These are phyloP conservation scores for Endogone sp. DNA, from an alignment of 192 early-diverging fungal genomes.

Conservation along the genomic window DNA sequence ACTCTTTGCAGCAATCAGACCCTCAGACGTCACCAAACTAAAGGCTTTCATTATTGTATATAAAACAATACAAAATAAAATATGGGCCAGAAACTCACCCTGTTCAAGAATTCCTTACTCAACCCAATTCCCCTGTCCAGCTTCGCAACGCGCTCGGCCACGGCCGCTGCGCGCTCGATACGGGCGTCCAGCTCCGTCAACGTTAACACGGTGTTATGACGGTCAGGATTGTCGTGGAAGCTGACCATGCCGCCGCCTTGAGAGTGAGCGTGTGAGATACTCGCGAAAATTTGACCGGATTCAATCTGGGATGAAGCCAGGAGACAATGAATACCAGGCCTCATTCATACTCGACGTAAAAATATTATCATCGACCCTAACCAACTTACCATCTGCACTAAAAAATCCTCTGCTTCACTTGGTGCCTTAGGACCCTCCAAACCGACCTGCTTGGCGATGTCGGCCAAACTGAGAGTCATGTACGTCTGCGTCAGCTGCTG, in stretches of 20 bases:
- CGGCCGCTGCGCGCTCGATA: constrained; percentile 25
- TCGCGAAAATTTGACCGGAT: constrained; percentile 44
- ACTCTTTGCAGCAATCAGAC: too few relatives aligned
- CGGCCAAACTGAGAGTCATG: constrained; percentile 63
- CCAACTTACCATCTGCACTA: constrained; percentile 56
- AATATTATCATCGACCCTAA: too few relatives aligned
- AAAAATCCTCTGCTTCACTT: constrained; percentile 43
- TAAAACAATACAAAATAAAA: background rate
- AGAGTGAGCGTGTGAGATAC: constrained; percentile 36
- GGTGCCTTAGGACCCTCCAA: constrained; percentile 28
- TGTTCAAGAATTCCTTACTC: constrained; percentile 44
- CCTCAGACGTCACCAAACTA: too few relatives aligned
- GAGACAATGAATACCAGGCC: background rate
- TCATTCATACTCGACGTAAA: constrained; percentile 2
- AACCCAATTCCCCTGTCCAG: constrained; percentile 40
- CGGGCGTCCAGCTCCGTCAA: constrained; percentile 41
- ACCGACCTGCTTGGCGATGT: constrained; percentile 61
- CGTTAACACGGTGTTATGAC: constrained; percentile 34
- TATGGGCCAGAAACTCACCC: constrained; percentile 19
- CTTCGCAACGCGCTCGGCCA: constrained; percentile 29
- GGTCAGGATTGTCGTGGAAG: constrained; percentile 61
- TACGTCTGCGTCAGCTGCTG: constrained; percentile 75
- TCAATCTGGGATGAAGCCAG: constrained; percentile 30
- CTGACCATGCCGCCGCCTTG: constrained; percentile 47
- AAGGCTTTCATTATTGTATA: too few relatives aligned